Conservation (phyloP, 1,284 basidiomycete genomes). For the Trichosporon sp. region DNA sequence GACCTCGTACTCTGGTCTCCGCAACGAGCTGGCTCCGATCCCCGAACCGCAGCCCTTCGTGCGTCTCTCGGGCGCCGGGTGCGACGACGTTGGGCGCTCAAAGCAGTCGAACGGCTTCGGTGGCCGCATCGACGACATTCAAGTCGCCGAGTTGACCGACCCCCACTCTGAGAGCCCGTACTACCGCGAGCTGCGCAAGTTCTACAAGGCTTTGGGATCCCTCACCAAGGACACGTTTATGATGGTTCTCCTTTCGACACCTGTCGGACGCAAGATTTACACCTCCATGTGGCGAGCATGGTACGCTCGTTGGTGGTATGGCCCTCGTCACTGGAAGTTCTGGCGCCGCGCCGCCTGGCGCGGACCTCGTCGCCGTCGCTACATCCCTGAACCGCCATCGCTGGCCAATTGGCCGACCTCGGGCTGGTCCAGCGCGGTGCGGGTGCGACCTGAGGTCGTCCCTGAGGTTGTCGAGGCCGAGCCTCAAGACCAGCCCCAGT, state of each 20-base stretch:
- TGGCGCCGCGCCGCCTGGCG: slow-evolving; percentile 49
- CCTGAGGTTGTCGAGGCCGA: background rate
- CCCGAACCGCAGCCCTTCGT: slow-evolving; percentile 45
- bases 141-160: slow-evolving; percentile 43
- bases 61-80: slow-evolving; percentile 36
- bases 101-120: slow-evolving; percentile 36
- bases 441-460: slow-evolving; percentile 11
- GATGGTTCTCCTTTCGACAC: slow-evolving; percentile 38
- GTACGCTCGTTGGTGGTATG: slow-evolving; percentile 51
- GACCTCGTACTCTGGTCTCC: slow-evolving; percentile 50
- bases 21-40: slow-evolving; percentile 49
- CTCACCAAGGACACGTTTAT: slow-evolving; percentile 34
- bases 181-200: slow-evolving; percentile 37
- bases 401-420: slow-evolving; percentile 14
- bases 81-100: slow-evolving; percentile 32
- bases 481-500: slow-evolving; percentile 15
- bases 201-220: slow-evolving; percentile 36
- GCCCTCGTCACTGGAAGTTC: slow-evolving; percentile 48
- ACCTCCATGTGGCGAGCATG: slow-evolving; percentile 20
- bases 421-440: slow-evolving; percentile 21
- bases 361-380: slow-evolving; percentile 25
- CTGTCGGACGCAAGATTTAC: slow-evolving; percentile 36
- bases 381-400: slow-evolving; percentile 21
- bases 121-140: slow-evolving; percentile 48
- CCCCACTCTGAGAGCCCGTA: slow-evolving; percentile 40